Percentiles rank a stretch among this genome's conserved stretches.
Evolutionary conservation across 2,329 filamentous ascomycete genomes (phyloP).

Genomic region (Coccinonectria pachysandricola): DNA sequence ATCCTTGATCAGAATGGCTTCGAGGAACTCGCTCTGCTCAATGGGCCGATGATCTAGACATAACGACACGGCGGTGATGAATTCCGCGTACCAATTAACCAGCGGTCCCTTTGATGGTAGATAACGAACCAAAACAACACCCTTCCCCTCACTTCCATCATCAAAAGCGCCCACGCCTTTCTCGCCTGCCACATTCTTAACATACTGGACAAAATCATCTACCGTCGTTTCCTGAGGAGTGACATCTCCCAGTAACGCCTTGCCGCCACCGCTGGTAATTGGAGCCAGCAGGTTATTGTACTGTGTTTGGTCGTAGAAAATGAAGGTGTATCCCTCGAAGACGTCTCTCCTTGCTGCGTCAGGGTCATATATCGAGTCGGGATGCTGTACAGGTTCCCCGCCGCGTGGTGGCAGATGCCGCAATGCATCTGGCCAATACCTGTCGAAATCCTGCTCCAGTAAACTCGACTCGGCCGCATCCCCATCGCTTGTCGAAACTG

Average conservation of each 20-base stretch:
- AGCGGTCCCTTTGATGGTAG: conserved; percentile 45
- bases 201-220: conserved; percentile 67
- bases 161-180: conserved; percentile 59
- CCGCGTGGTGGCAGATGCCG: conserved; percentile 64
- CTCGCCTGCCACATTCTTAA: conserved; percentile 63
- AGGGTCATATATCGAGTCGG: conserved; percentile 61
- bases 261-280: conserved; percentile 72
- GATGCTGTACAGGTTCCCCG: conserved; percentile 62
- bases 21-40: conserved; percentile 83
- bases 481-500: conserved; percentile 35
- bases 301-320: conserved; percentile 72
- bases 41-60: conserved; percentile 72
- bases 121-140: conserved; percentile 70
- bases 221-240: conserved; percentile 52
- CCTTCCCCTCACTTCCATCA: conserved; percentile 52
- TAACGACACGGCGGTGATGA: conserved; percentile 59
- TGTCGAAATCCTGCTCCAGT: conserved; percentile 71
- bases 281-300: conserved; percentile 64
- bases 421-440: conserved; percentile 65
- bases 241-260: conserved; percentile 60
- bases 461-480: conserved; percentile 40
- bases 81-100: conserved; percentile 56
- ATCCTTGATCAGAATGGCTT: conserved; percentile 77
- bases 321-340: conserved; percentile 79
- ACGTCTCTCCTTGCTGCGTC: conserved; percentile 55